These are phyloP conservation scores for Clohesyomyces aquaticus DNA, from an alignment of 495 filamentous ascomycete genomes.

Conservation along the genomic window DNA sequence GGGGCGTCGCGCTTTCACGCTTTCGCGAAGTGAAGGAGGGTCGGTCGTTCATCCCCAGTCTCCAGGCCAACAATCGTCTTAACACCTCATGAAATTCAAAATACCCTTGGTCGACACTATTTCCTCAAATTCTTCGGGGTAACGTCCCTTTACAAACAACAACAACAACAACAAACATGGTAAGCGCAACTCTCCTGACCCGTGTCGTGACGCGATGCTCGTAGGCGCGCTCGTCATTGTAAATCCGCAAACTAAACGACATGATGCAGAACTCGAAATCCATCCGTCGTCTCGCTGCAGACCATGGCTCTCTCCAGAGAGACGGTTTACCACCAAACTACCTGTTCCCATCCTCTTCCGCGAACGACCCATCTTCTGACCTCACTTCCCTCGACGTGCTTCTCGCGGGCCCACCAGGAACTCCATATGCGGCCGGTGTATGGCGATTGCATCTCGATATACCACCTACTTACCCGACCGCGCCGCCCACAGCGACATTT, in stretches of 20 bases:
- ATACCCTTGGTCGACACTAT: background rate
- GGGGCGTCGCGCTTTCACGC: constrained; percentile 24
- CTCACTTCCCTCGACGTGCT: constrained; percentile 64
- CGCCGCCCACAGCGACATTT: constrained; percentile 69
- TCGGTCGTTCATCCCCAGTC: background rate
- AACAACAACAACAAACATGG: constrained; percentile 6
- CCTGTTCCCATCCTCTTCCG: constrained; percentile 56
- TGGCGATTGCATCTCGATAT: constrained; percentile 68
- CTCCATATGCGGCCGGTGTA: constrained; percentile 63
- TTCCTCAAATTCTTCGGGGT: background rate
- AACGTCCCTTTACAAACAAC: background rate
- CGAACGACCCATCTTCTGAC: constrained; percentile 53
- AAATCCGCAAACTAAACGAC: background rate
- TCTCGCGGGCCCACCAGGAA: constrained; percentile 65
- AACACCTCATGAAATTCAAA: constrained; percentile 1
- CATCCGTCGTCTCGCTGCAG: constrained; percentile 66
- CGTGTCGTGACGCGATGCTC: background rate
- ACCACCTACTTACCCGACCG: constrained; percentile 65
- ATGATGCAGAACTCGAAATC: constrained; percentile 52
- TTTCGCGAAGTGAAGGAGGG: constrained; percentile 2
- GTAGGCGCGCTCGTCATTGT: background rate
- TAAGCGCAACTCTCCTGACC: constrained; percentile 7
- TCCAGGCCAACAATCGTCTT: background rate
- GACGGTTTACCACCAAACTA: constrained; percentile 68
- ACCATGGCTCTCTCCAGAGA: constrained; percentile 64